A percentile compares a stretch with the other conserved stretches of the same genome.
Evolutionary conservation across 352 stramenopile species (phyloP).

Genomic region (Aphanomyces euteiches): DNA sequence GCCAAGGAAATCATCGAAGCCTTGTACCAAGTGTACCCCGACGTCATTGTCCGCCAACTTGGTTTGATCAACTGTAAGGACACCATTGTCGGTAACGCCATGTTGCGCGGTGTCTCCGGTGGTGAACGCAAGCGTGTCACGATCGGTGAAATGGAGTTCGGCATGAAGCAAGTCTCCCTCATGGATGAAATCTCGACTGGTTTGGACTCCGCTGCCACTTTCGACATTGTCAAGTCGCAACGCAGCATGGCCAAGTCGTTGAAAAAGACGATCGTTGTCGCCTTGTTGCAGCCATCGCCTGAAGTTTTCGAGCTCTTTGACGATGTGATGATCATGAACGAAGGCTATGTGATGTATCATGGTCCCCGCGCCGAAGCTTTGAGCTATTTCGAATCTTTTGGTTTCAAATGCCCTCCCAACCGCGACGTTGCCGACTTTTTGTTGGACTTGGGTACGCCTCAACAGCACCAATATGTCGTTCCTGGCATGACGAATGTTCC

Average conservation of each 20-base stretch:
- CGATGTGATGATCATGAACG: constrained; percentile 88
- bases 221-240: constrained; percentile 52
- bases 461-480: constrained; percentile 14
- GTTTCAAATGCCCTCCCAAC: constrained; percentile 33
- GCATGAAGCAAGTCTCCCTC: constrained; percentile 64
- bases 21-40: constrained; percentile 49
- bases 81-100: constrained; percentile 60
- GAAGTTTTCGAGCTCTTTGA: constrained; percentile 94
- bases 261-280: constrained; percentile 59
- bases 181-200: constrained; percentile 79
- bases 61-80: constrained; percentile 54
- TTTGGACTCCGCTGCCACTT: constrained; percentile 53
- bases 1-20: constrained; percentile 39
- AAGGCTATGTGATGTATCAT: constrained; percentile 87
- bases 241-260: constrained; percentile 49
- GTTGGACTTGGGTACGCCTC: constrained; percentile 37
- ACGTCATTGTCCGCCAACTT: constrained; percentile 50
- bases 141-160: constrained; percentile 75
- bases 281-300: constrained; percentile 87
- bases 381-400: constrained; percentile 59
- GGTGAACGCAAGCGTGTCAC: constrained; percentile 76
- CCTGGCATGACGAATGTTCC: background rate
- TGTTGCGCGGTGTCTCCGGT: constrained; percentile 64
- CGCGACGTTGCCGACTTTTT: constrained; percentile 82
- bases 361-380: constrained; percentile 48